Base-by-base conservation (phyloP, 352 stramenopile genomes). In the Thalassiosira allenii region DNA sequence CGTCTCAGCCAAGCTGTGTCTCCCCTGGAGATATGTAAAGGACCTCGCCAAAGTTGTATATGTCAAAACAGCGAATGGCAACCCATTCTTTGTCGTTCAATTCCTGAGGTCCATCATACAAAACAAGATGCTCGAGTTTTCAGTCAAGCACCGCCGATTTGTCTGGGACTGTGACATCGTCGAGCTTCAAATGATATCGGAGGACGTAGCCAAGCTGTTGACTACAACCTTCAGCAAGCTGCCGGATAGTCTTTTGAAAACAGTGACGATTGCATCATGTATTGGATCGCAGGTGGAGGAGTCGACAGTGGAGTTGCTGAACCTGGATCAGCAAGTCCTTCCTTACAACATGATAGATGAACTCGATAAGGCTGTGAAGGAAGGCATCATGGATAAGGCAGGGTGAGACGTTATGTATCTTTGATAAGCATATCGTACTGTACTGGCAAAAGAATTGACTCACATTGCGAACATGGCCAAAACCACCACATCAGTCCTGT, bases 81-180 rank as follows among this genome's bases (percentile, higher is more conserved):
- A 70, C 30, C 64, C 56, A 9, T 53, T 70, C 20, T 77, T 77
- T n/a, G 56, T 77, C 12, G 8, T 77, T 41, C 27, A 77, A 58
- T 77, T 77, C 41, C 51, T 70, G 41, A 68, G 64, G 33, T 49
- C 37, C 6, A 22, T 77, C 11, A 30, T 59, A 17, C 32, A 68
- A 30, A 58, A 68, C 25, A 70, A 62, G 30, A 68, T 70, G 40
- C 34, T 77, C n/a, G 30, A 34, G 2, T 77, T 62, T 49, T 62
- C 34, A 30, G 53, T 70, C 25, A 33, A 29, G 12, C 20, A 44
- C 8, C 54, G 47, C 0, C 67, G 44, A 20, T 77, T 53, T 53
- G 25, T 43, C 9, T 77, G 67, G 67, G 57, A 77, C 43, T 62
- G 25, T 32, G 67, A 68, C 33, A 53, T 59, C 20, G 44, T 77